These are phyloP conservation scores for Diaporthe sp. DNA, from an alignment of 2,329 filamentous ascomycete species.

Conservation along the genomic window DNA sequence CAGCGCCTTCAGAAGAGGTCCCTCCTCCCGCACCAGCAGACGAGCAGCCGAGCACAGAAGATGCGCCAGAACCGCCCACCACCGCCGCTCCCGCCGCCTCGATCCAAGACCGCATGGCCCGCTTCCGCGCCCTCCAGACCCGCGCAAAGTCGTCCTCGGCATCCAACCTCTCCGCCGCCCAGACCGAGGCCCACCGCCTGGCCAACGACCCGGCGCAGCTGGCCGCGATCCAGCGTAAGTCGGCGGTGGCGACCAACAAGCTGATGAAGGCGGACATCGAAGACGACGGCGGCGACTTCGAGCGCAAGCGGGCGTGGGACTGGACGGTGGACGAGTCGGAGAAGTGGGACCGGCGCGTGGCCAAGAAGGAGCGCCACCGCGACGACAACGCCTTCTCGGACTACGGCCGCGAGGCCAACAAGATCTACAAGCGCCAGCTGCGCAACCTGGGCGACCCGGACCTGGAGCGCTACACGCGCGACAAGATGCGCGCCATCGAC, in stretches of 20 bases:
- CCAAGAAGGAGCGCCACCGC: constrained; percentile 84
- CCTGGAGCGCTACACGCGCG: constrained; percentile 85
- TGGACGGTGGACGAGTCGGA: constrained; percentile 97
- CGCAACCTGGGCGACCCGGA: constrained; percentile 80
- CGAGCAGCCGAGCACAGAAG: constrained; percentile 27
- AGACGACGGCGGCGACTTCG: constrained; percentile 89
- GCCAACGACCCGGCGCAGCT: constrained; percentile 84
- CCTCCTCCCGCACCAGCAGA: constrained; percentile 31
- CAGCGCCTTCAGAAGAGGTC: constrained; percentile 34
- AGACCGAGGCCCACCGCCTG: constrained; percentile 84
- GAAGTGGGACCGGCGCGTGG: constrained; percentile 90
- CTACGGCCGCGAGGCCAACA: constrained; percentile 87
- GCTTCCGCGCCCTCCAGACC: constrained; percentile 89
- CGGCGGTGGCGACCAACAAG: constrained; percentile 91
- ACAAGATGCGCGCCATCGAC: constrained; percentile 89
- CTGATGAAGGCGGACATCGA: constrained; percentile 92
- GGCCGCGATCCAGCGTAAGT: constrained; percentile 84
- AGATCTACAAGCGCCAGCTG: constrained; percentile 94
- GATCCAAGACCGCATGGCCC: constrained; percentile 78
- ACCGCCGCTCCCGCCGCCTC: constrained; percentile 52
- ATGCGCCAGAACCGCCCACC: constrained; percentile 32
- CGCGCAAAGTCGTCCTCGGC: constrained; percentile 80
- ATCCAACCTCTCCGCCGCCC: constrained; percentile 86
- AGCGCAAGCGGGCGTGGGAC: constrained; percentile 98
- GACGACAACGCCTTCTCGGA: constrained; percentile 93